Base-by-base conservation (phyloP, 345 rosid species). In the Eucalyptus curtisii region DNA sequence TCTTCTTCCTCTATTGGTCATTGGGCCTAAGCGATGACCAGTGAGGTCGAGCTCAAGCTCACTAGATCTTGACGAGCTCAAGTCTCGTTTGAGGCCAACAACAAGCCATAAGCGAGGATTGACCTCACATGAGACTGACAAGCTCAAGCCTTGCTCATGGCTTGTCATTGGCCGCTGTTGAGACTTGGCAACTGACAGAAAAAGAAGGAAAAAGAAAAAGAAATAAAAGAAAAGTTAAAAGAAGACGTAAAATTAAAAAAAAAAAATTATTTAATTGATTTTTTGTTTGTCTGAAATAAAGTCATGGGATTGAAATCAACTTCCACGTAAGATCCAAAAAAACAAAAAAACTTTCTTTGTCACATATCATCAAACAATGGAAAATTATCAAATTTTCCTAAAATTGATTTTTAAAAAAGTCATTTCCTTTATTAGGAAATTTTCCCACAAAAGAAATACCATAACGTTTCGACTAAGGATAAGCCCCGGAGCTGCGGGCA, bases 11-110 rank as follows among this genome's bases (percentile, higher is more conserved):
- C 3, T 10, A 0, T 0, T 0, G 5, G 14, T 57, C 3, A 0
- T 0, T 5, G 7, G 7, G n/a, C 3, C 14, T 57, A 2, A 5
- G 2, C 1, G 3, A 10, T 2, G 7, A 27, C 15, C 15, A 6
- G 0, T 25, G 7, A 10, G 7, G 11, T 20, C 1, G 2, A 1
- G 59, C 27, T 53, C 25, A 7, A 53, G 25, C 8, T 50, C 8
- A 2, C 8, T 6, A 6, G 53, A 16, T 3, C 53, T 50, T 6
- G 1, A 50, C 1, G 0, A 50, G 53, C 59, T 57, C 64, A 5
- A 57, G 7, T 2, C n/a, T 25, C 30, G 0, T 0, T 2, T 0
- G 7, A 12, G 53, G 53, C 8, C 0, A 50, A 1, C 2, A 0
- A 50, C 53, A 50, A 57, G 13, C 5, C n/a, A 53, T 22, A 20